Evolutionary conservation across 441 rosid genomes (phyloP).

Genomic region (Adansonia grandidieri): DNA sequence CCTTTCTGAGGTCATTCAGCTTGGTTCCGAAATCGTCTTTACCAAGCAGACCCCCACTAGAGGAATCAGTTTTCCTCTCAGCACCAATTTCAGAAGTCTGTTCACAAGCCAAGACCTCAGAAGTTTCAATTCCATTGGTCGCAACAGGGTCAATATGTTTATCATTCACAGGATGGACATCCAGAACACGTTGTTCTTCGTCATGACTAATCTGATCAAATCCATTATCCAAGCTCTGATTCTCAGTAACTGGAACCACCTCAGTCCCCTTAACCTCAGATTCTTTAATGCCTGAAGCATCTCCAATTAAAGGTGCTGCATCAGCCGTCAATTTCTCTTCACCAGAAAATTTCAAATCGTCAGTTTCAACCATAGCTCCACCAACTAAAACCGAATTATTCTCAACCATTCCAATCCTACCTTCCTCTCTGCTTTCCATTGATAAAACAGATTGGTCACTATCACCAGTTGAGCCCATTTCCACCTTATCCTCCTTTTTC

Average conservation of each 20-base stretch:
- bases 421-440: conserved; percentile 19
- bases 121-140: conserved; percentile 24
- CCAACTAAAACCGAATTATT: conserved; percentile 11
- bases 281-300: conserved; percentile 36
- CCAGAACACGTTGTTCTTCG: conserved; percentile 34
- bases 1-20: conserved; percentile 23
- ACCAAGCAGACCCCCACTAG: conserved; percentile 13
- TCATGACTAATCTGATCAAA: conserved; percentile 42
- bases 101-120: conserved; percentile 34
- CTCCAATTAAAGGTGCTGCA: conserved; percentile 39
- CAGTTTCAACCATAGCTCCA: conserved; percentile 37
- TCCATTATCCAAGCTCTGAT: conserved; percentile 49
- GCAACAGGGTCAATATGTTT: conserved; percentile 29
- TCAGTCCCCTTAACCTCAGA: conserved; percentile 35
- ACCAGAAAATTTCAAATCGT: conserved; percentile 39
- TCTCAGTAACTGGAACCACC: conserved; percentile 33
- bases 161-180: conserved; percentile 35
- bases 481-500: conserved; percentile 32
- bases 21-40: conserved; percentile 29
- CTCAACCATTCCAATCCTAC: conserved; percentile 20
- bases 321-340: conserved; percentile 41
- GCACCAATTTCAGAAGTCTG: conserved; percentile 30
- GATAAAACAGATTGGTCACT: conserved; percentile 12
- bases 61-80: conserved; percentile 23
- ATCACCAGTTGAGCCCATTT: conserved; percentile 22